Evolutionary conservation across 1,139 yeast species (phyloP), one percentile per base, ranked within the genome.

Genomic region (Pneumocystis jirovecii): DNA sequence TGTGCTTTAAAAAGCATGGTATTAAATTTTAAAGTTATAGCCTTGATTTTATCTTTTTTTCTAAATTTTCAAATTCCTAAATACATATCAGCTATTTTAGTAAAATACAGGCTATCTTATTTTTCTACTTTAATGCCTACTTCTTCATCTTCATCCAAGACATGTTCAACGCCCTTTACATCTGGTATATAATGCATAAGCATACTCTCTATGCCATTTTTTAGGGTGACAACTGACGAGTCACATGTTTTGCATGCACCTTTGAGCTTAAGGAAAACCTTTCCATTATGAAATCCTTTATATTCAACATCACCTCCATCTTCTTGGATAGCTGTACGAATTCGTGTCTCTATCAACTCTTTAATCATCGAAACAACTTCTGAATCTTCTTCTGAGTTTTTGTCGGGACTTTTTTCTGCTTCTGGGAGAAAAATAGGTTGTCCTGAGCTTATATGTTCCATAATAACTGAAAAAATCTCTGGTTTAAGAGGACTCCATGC

Each of bases 291-390:
- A 82, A 88, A 72, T 83, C 89, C 69, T 85, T 82, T 73, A 86
- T 93, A 21, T 93, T 95, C 70, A 61, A 72, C 63, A 50, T 72
- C 71, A 7, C 73, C 72, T 65, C 95, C 95, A 72, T 87, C 95
- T 71, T 87, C 95, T 70, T 78, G 68, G 66, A 79, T 79, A 0
- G 97, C 97, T 0, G 99, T 98, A 71, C 97, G 83, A 68, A 93
- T 91, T 72, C 97, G 83, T 3, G 99, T 93, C 72, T 89, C 91
- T 66, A 93, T 87, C 65, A 93, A 80, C 75, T 93, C 99, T 72
- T 91, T 90, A 72, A 93, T 90, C 89, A 93, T 87, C 17, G 87
- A 83, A 64, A 93, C 90, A 1, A 91, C 83, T 74, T 87, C 95
- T 66, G 84, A 85, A 68, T 87, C 93, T 15, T 85, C 87, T 21